Evolutionary conservation across 2,329 filamentous ascomycete genomes (phyloP).

Genomic region (Cryphonectria japonica): DNA sequence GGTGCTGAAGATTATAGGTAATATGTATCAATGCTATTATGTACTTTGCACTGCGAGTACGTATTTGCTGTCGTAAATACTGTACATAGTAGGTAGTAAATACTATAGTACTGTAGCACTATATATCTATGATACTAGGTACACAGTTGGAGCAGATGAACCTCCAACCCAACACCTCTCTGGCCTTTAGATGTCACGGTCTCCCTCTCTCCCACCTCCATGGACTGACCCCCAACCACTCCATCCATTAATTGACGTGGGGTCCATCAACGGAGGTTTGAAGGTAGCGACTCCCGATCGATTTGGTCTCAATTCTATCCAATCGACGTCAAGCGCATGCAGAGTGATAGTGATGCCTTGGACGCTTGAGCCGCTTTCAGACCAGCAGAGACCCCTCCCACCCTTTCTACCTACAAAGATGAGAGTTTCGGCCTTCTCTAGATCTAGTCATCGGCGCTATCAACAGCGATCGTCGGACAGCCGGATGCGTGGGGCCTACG

Average conservation of each 20-base stretch:
- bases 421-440: neutral
- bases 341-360: neutral
- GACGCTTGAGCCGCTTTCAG: neutral
- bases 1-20: neutral
- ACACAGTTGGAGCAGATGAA: too few relatives aligned
- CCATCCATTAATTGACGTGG: neutral
- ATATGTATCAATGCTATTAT: too few relatives aligned
- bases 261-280: conserved; percentile 14
- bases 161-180: neutral
- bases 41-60: too few relatives aligned
- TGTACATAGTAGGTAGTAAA: too few relatives aligned
- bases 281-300: conserved; percentile 15
- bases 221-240: too few relatives aligned
- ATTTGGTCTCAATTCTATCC: neutral
- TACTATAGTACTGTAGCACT: too few relatives aligned
- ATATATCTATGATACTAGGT: too few relatives aligned
- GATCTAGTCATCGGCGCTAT: neutral
- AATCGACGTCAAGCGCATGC: neutral
- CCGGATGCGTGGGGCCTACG: conserved; percentile 1
- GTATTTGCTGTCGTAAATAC: too few relatives aligned
- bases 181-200: neutral
- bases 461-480: neutral
- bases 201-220: neutral
- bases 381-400: neutral
- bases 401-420: neutral